Percentiles rank a stretch among this genome's conserved stretches.
Evolutionary conservation across 2,329 filamentous ascomycete species (phyloP).

Genomic region (Cryphonectria japonica): DNA sequence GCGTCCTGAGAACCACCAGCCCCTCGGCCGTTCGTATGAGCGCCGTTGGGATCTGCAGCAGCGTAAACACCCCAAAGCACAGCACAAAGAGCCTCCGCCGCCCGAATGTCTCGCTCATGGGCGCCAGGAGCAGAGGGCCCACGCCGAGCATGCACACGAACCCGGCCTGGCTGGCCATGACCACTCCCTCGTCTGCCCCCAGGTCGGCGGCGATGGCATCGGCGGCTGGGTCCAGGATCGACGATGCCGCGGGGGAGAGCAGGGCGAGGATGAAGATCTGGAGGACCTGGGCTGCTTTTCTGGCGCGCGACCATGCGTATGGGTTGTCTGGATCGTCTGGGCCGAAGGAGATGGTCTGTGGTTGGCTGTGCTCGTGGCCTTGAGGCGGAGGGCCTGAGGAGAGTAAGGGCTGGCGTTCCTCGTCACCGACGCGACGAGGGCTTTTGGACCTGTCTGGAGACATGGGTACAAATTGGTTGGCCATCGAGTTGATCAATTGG

Average conservation of each 20-base stretch:
- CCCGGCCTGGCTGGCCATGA: not conserved
- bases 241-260: not conserved
- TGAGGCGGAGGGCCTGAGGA: not conserved
- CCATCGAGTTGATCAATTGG: not conserved
- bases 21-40: not conserved
- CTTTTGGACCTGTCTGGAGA: not conserved
- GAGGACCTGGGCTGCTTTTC: not conserved
- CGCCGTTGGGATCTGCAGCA: not conserved
- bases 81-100: not conserved
- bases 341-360: not conserved
- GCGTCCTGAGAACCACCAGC: not conserved
- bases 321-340: not conserved
- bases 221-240: not conserved
- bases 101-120: not conserved
- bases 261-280: constrained; percentile 10
- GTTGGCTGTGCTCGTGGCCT: not conserved
- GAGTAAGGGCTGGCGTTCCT: constrained; percentile 2
- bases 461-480: not conserved
- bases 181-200: not conserved
- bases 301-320: not conserved
- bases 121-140: not conserved
- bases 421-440: not conserved
- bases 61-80: not conserved
- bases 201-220: constrained; percentile 5
- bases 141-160: constrained; percentile 6